Evolutionary conservation across 305 asterid species (phyloP).

Genomic region (Fraxinus xanthoxyloides): DNA sequence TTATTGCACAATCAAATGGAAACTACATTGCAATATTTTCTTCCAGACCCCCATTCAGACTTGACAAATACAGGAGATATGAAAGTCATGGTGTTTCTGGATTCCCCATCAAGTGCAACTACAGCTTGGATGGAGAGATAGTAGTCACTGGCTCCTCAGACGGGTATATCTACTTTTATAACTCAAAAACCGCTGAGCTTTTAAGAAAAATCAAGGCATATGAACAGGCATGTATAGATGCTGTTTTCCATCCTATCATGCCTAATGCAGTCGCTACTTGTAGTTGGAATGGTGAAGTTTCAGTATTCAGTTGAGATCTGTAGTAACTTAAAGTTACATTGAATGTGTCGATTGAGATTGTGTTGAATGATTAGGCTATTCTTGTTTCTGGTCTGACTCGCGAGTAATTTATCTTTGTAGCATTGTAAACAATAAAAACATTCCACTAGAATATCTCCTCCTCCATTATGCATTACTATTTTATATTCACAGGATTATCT

Average conservation of each 20-base stretch:
- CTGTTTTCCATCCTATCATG: conserved; percentile 68
- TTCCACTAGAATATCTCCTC: background rate
- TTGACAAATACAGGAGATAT: conserved; percentile 73
- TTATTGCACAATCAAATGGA: conserved; percentile 89
- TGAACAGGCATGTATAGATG: conserved; percentile 68
- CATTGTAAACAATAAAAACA: background rate
- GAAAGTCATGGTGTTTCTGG: conserved; percentile 83
- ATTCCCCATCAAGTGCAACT: conserved; percentile 84
- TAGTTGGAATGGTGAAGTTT: conserved; percentile 77
- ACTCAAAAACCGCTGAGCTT: conserved; percentile 58
- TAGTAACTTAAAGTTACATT: background rate
- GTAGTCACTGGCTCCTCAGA: conserved; percentile 78
- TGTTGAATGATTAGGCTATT: background rate
- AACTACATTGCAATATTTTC: conserved; percentile 86
- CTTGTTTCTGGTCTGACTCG: background rate
- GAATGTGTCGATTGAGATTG: background rate
- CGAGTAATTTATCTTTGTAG: background rate
- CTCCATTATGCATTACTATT: background rate
- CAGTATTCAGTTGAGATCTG: conserved; percentile 23
- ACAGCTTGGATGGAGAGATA: conserved; percentile 62
- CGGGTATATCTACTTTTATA: conserved; percentile 67
- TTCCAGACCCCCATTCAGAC: conserved; percentile 62
- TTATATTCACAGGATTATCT: background rate
- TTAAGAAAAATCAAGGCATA: conserved; percentile 57
- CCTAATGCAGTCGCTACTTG: conserved; percentile 67